Conservation (phyloP, 1,284 basidiomycete genomes). For the Trichosporon sp. region DNA sequence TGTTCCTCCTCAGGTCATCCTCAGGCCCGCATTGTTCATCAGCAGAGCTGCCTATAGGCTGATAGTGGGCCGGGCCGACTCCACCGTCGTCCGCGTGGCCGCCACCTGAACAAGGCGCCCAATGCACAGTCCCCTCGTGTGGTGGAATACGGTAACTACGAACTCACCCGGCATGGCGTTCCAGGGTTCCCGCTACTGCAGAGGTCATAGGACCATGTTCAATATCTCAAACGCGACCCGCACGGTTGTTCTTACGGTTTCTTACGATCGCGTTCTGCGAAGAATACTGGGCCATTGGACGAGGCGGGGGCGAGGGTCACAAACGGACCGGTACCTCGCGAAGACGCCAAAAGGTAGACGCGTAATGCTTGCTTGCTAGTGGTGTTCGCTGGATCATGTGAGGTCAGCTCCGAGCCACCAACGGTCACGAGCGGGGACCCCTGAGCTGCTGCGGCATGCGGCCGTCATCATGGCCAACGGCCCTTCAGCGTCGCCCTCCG, state of each 20-base stretch:
- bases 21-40: slow-evolving; percentile 8
- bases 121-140: background rate
- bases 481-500: too few relatives aligned
- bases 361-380: too few relatives aligned
- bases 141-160: slow-evolving; percentile 4
- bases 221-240: background rate
- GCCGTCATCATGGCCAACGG: too few relatives aligned
- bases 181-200: background rate
- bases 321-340: background rate
- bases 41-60: background rate
- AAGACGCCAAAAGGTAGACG: too few relatives aligned
- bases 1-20: background rate
- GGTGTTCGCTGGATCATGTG: too few relatives aligned
- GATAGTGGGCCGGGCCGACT: background rate
- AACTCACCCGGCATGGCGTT: slow-evolving; percentile 17
- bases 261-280: background rate
- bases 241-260: background rate
- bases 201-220: background rate
- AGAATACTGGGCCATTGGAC: background rate
- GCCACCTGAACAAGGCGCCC: slow-evolving; percentile 5
- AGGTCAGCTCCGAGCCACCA: too few relatives aligned
- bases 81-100: background rate
- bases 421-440: too few relatives aligned
- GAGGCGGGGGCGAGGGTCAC: background rate
- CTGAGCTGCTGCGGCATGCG: too few relatives aligned